Evolutionary conservation across 768 basidiomycete genomes (phyloP), one percentile per base, ranked within the genome.

Genomic region (Arthromyces matolae): DNA sequence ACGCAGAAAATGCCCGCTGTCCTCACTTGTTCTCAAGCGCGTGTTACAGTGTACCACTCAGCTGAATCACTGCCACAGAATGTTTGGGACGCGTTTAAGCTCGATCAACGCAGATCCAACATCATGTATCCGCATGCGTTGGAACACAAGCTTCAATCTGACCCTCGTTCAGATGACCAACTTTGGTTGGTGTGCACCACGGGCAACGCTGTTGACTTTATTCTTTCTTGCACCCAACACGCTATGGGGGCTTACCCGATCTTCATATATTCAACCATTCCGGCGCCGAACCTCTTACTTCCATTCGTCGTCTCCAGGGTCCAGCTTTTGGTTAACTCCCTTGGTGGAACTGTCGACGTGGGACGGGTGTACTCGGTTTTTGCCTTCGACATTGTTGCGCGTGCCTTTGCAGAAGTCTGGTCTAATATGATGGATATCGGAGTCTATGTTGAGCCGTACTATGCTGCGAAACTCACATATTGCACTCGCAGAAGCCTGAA

Each of bases 101-200:
- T 32, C 1, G 53, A 67, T 13, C 63, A 69, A 8, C 56, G 57
- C 5, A 56, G 61, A 19, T 62, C 59, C 12, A 66, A 66, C 42
- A 57, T 62, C 20, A 51, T 64, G 5, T 55, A 54, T n/a, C 41
- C 60, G 3, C 47, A 47, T 36, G 47, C 53, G 3, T 35, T 59
- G 5, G 61, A 57, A 14, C 43, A 50, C 10, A 35, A 3, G 18
- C 23, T 29, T 16, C 23, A 39, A 12, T 3, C n/a, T 24, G 36
- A 42, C 4, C 22, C 24, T n/a, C 9, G 20, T 18, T 1, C n/a
- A 22, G 28, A 42, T 13, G 31, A 41, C 27, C 55, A 62, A 22
- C 25, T 58, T 9, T 63, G 60, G 60, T 49, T 64, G 7, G 67
- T 74, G 8, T 79, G 79, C 54, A 66, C 73, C 5, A 58, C 69